Percentiles rank a stretch among this genome's conserved stretches.
Conservation (phyloP, 129 eudicot species). For the Pulicaria dysenterica region DNA sequence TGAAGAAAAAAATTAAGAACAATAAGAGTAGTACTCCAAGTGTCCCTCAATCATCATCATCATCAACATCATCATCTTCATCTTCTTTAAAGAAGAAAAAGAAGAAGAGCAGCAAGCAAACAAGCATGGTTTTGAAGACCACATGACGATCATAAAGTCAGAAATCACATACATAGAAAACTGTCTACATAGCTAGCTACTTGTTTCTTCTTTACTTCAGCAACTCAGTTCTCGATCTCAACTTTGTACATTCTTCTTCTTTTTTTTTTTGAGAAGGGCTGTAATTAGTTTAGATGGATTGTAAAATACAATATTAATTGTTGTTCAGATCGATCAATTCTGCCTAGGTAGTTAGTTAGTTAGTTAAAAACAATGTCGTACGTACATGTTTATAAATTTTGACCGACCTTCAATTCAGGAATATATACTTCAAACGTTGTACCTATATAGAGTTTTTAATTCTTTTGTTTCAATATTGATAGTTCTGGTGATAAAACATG, state of each 20-base stretch:
- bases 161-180: conserved; percentile 9
- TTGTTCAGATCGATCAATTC: too few species aligned
- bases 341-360: too few species aligned
- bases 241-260: conserved; percentile 18
- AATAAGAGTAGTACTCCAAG: background rate
- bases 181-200: background rate
- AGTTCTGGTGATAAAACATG: too few species aligned
- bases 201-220: background rate
- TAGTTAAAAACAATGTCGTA: too few species aligned
- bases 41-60: background rate
- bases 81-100: background rate
- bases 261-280: background rate
- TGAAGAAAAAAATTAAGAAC: conserved; percentile 35
- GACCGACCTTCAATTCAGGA: too few species aligned
- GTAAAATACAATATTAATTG: background rate
- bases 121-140: conserved; percentile 25
- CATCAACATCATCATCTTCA: background rate
- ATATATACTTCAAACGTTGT: too few species aligned
- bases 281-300: conserved; percentile 8
- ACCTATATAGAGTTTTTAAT: too few species aligned
- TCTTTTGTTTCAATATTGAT: too few species aligned
- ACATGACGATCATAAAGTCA: background rate
- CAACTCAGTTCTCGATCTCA: background rate
- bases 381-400: too few species aligned
- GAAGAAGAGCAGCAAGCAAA: conserved; percentile 23